These are phyloP conservation scores for Aleurites moluccanus DNA, from an alignment of 441 rosid species.

Conservation along the genomic window DNA sequence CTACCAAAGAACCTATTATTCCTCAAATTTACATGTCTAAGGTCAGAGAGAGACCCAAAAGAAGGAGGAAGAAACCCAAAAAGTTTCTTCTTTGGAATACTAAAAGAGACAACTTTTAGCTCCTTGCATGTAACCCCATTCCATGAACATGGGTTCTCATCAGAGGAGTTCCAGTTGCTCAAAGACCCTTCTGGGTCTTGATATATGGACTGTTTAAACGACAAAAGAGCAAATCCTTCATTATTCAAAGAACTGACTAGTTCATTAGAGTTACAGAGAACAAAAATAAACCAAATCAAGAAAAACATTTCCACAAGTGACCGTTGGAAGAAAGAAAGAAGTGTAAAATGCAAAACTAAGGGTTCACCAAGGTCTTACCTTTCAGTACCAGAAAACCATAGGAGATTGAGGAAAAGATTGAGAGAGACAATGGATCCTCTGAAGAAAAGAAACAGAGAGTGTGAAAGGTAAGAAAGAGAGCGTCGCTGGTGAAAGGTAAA, in stretches of 20 bases:
- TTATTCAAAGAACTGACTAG: conserved; percentile 45
- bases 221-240: conserved; percentile 74
- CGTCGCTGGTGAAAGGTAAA: conserved; percentile 39
- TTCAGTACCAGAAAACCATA: conserved; percentile 31
- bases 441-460: not conserved
- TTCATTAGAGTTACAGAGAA: conserved; percentile 38
- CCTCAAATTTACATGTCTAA: conserved; percentile 87
- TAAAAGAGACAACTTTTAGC: conserved; percentile 67
- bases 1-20: conserved; percentile 66
- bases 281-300: conserved; percentile 39
- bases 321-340: conserved; percentile 17
- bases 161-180: conserved; percentile 83
- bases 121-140: conserved; percentile 92
- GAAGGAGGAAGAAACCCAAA: conserved; percentile 72
- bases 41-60: conserved; percentile 72
- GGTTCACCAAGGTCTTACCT: conserved; percentile 35
- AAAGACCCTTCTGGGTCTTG: conserved; percentile 80
- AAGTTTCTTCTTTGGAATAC: conserved; percentile 84
- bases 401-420: conserved; percentile 21
- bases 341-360: conserved; percentile 9
- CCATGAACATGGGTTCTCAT: conserved; percentile 80
- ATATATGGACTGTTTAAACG: conserved; percentile 61
- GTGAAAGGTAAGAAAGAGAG: not conserved
- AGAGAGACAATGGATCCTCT: conserved; percentile 21
- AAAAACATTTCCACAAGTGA: conserved; percentile 41